These are phyloP conservation scores for Hortiboletus campestris DNA, from an alignment of 768 basidiomycete species.

Conservation along the genomic window DNA sequence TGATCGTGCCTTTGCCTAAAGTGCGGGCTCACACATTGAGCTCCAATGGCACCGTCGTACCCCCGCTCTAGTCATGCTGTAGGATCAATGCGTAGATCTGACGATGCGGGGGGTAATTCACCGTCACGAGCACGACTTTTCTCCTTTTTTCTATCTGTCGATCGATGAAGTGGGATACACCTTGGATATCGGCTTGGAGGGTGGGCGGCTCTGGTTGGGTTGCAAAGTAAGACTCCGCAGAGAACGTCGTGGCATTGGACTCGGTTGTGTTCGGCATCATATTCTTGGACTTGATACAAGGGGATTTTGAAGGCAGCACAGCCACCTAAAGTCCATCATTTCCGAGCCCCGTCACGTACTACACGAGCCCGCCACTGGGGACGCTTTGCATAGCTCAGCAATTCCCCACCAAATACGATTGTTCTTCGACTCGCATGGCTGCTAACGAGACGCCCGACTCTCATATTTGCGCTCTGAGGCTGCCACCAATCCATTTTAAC, in stretches of 20 bases:
- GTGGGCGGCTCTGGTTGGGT: constrained; percentile 78
- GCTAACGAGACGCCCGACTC: no score
- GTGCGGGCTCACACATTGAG: constrained; percentile 87
- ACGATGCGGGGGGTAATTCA: constrained; percentile 40
- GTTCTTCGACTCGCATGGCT: no score
- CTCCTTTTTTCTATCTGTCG: constrained; percentile 62
- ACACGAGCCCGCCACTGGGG: no score
- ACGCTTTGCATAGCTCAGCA: no score
- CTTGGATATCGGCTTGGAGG: constrained; percentile 65
- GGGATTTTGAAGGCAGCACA: constrained; percentile 1
- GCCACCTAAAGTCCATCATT: no score
- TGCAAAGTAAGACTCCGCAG: constrained; percentile 86
- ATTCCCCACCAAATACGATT: no score
- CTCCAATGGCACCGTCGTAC: constrained; percentile 96
- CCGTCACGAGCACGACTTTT: constrained; percentile 91
- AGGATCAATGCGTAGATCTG: constrained; percentile 11
- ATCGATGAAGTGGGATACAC: constrained; percentile 66
- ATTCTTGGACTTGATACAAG: not conserved
- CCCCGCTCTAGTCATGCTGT: constrained; percentile 71
- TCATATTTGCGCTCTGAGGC: no score
- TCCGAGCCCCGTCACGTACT: no score
- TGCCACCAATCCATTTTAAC: no score
- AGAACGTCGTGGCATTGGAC: constrained; percentile 46
- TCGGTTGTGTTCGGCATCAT: constrained; percentile 12
- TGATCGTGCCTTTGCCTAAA: constrained; percentile 1